Base-by-base conservation (phyloP, 2,329 filamentous ascomycete genomes). In the Thermothelomyces thermophilus region DNA sequence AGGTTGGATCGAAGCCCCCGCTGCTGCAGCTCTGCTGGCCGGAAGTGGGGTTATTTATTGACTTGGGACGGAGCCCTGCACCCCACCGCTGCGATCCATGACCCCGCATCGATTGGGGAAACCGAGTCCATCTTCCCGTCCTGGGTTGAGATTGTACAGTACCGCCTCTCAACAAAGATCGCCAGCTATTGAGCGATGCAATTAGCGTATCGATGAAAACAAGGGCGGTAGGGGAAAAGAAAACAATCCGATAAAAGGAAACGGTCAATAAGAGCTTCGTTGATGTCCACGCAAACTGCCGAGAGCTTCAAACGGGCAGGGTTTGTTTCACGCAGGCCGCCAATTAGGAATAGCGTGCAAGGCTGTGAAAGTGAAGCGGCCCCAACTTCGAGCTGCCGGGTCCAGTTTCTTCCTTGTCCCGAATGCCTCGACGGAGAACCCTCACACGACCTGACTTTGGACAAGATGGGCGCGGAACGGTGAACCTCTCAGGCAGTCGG, bases 311-410 rank as follows among this genome's bases (percentile, higher is more conserved):
- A 37, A 4, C 10, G 20, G 36, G 13, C 11, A 39, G 9, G n/a
- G 9, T 26, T 9, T 26, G 24, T 26, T 26, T 5, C 24, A n/a
- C n/a, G n/a, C 33, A 35, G 10, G 3, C 6, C 19, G 36, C 41
- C 17, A 43, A 43, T 43, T 28, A 43, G 41, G 30, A 19, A 43
- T 28, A 43, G 46, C 46, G 31, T 40, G 22, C 40, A 16, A 36
- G 26, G 40, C 40, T 30, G 33, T 24, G 8, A 14, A 24, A 24
- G 34, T 19, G 26, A 20, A 31, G n/a, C 46, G 11, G 16, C 39
- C 35, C 35, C 28, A 35, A 26, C 17, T 26, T 31, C 19, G 10
- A 43, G 16, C 24, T 34, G 31, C 8, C 22, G 22, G 22, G 16
- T 28, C 35, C 11, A 22, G 24, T 7, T 37, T 16, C 6, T 16